A percentile compares a stretch with the other conserved stretches of the same genome.
Evolutionary conservation across 192 early-diverging fungal species (phyloP).

Genomic region (Umbelopsis ramanniana): DNA sequence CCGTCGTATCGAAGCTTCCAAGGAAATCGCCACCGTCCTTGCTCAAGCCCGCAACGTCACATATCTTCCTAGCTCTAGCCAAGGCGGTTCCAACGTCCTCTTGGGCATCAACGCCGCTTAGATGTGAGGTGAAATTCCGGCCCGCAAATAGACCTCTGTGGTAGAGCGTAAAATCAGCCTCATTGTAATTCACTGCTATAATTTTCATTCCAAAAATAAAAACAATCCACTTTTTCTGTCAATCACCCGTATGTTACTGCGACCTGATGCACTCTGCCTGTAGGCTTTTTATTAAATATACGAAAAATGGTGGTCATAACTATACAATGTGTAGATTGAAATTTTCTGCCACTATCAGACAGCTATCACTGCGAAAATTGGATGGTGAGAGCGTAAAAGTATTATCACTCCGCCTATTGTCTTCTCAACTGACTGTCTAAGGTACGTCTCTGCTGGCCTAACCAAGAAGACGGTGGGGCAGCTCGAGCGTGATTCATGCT

Average conservation of each 20-base stretch:
- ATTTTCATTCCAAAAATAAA: background rate
- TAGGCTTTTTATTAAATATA: constrained; percentile 8
- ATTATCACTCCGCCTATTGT: background rate
- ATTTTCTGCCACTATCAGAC: background rate
- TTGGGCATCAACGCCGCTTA: constrained; percentile 61
- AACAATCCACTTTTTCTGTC: background rate
- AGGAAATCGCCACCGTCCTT: constrained; percentile 93
- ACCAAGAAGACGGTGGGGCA: constrained; percentile 67
- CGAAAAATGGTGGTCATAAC: background rate
- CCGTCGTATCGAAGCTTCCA: constrained; percentile 95
- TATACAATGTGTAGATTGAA: constrained; percentile 7
- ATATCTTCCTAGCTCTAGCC: constrained; percentile 77
- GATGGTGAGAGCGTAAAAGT: no score
- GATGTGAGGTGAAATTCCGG: background rate
- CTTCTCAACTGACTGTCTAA: constrained; percentile 59
- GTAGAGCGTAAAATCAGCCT: background rate
- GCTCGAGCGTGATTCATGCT: constrained; percentile 52
- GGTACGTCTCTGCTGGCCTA: constrained; percentile 70
- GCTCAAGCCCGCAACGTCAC: constrained; percentile 84
- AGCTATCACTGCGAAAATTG: background rate
- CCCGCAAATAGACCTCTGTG: background rate
- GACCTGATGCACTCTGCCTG: background rate
- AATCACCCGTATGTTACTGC: background rate
- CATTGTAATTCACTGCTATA: background rate
- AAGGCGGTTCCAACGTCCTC: constrained; percentile 73